A percentile compares a stretch with the other conserved stretches of the same genome.
These are phyloP conservation scores for Dionaea muscipula DNA, from an alignment of 179 eudicot species.

Conservation along the genomic window DNA sequence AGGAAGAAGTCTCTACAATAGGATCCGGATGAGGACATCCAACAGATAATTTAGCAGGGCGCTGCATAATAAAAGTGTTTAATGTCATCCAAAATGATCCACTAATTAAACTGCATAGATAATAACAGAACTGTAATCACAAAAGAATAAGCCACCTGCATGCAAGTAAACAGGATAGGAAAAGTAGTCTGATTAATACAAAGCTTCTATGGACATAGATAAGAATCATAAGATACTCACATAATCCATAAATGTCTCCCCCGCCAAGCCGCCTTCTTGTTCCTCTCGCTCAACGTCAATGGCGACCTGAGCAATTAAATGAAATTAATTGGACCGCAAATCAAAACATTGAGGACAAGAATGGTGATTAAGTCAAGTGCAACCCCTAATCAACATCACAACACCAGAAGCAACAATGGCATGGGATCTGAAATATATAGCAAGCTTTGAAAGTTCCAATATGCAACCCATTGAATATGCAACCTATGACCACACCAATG, in stretches of 20 bases:
- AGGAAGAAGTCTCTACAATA: slow-evolving; percentile 86
- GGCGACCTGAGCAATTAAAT: slow-evolving; percentile 54
- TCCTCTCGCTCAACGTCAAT: slow-evolving; percentile 95
- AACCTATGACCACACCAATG: too few species aligned
- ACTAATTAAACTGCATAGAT: neutral
- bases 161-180: neutral
- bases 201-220: neutral
- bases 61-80: slow-evolving; percentile 37
- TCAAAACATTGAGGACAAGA: too few species aligned
- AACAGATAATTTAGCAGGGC: slow-evolving; percentile 80
- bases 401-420: too few species aligned
- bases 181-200: neutral
- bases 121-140: neutral
- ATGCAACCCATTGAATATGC: too few species aligned
- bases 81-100: slow-evolving; percentile 10
- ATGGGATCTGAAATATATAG: too few species aligned
- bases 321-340: neutral
- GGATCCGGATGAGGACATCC: slow-evolving; percentile 99
- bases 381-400: too few species aligned
- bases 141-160: neutral
- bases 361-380: too few species aligned
- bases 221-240: slow-evolving; percentile 26
- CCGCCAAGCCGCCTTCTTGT: slow-evolving; percentile 85
- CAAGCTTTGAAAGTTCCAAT: too few species aligned
- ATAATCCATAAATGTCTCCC: slow-evolving; percentile 94